Conservation (phyloP, 2,329 filamentous ascomycete genomes). For the Ceratocystis cubensis region DNA sequence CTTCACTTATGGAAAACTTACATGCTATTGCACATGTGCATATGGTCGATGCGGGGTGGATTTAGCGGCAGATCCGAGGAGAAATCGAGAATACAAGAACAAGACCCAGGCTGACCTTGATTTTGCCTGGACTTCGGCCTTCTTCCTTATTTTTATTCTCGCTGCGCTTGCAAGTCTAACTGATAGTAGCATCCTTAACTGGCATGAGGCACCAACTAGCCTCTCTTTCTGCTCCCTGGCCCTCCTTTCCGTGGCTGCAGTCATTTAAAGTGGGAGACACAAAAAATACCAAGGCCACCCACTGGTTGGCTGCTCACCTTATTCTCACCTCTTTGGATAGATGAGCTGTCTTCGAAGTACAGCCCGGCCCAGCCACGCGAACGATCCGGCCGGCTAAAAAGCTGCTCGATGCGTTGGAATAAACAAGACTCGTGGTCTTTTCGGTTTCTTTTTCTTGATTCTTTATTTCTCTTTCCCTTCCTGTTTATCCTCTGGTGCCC, state of each 20-base stretch:
- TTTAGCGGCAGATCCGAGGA: slow-evolving; percentile 5
- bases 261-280: neutral
- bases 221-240: neutral
- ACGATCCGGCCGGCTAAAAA: too few relatives aligned
- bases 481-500: neutral
- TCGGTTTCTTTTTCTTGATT: too few relatives aligned
- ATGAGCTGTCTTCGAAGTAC: neutral
- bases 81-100: neutral
- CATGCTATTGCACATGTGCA: neutral
- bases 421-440: too few relatives aligned
- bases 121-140: neutral
- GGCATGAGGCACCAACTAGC: neutral
- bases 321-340: neutral
- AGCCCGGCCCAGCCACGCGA: neutral
- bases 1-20: neutral
- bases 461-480: neutral
- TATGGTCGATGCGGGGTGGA: slow-evolving; percentile 6
- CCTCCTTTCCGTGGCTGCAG: neutral
- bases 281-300: neutral
- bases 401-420: too few relatives aligned
- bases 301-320: too few relatives aligned
- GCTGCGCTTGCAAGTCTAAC: neutral
- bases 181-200: neutral
- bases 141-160: neutral
- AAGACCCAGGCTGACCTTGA: neutral